Evolutionary conservation across 257 asterid species (phyloP), one percentile per base, ranked within the genome.

Genomic region (Solanum ossicruentum): DNA sequence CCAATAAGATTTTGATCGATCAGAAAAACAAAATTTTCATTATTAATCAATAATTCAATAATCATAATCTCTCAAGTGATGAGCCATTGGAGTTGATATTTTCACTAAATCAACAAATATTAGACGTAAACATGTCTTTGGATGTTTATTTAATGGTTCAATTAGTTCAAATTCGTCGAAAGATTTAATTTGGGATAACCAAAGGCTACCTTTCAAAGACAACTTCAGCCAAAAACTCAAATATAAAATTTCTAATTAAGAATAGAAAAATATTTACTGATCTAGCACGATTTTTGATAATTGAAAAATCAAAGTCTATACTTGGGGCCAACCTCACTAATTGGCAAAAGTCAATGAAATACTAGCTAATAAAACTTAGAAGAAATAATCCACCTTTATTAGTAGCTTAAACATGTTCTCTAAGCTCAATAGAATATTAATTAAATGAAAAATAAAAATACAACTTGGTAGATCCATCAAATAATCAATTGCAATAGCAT

Each of bases 171-270:
- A 57, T 57, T 8, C 0, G 3, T 18, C 1, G 1, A 36, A 4
- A 57, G 20, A 8, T 18, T 8, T 57, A 0, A 57, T 1, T 3
- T 2, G 10, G 0, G 1, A 2, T 57, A 57, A 18, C 9, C 8
- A 18, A 18, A 18, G 0, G 6, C 20, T 57, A 3, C 1, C 26
- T 57, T 8, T 0, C 0, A 18, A 5, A 57, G 23, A 0, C 20
- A 57, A 57, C 12, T 18, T 57, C 0, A 10, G 8, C 2, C 1
- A 57, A 18, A 57, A 57, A 3, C 2, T 57, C 23, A 0, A 57
- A 57, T 18, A 17, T 0, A 1, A 57, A 0, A 57, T 57, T 1
- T 18, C 6, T 8, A 0, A 0, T 3, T 3, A 57, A 18, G 12
- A 12, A 18, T 20, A 9, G 6, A 18, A 8, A 5, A 57, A 11